A percentile compares a stretch with the other conserved stretches of the same genome.
These are phyloP conservation scores for Adansonia rubrostipa DNA, from an alignment of 441 rosid species.

Conservation along the genomic window DNA sequence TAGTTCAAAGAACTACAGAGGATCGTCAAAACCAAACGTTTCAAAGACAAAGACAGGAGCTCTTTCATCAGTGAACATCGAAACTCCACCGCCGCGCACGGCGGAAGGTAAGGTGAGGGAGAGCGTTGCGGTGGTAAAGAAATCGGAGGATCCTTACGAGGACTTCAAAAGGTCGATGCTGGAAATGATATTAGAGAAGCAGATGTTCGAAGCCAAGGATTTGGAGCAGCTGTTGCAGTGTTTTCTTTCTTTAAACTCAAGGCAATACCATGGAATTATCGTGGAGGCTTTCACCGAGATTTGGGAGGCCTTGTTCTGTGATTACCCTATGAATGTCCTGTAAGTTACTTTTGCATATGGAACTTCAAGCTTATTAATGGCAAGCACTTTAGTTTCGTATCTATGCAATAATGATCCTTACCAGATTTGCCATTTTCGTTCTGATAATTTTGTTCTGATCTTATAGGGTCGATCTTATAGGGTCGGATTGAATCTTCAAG, in stretches of 20 bases:
- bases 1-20: slow-evolving; percentile 15
- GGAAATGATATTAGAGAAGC: slow-evolving; percentile 63
- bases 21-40: neutral
- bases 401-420: neutral
- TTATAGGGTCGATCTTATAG: too few relatives aligned
- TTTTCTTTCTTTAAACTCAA: slow-evolving; percentile 53
- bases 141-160: slow-evolving; percentile 55
- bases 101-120: slow-evolving; percentile 41
- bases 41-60: neutral
- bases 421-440: neutral
- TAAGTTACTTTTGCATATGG: neutral
- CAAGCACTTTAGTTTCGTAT: neutral
- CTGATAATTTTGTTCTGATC: neutral
- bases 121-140: slow-evolving; percentile 58
- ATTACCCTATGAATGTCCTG: neutral
- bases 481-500: too few relatives aligned
- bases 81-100: slow-evolving; percentile 19
- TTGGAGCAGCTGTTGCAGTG: slow-evolving; percentile 59
- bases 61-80: neutral
- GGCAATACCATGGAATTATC: slow-evolving; percentile 48
- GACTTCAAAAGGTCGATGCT: slow-evolving; percentile 65
- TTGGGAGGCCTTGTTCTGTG: slow-evolving; percentile 43
- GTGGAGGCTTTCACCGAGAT: slow-evolving; percentile 58
- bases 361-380: neutral
- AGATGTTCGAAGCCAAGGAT: slow-evolving; percentile 45